Evolutionary conservation across 176 grass and related monocot genomes (phyloP).

Genomic region (Tillandsia leiboldiana): DNA sequence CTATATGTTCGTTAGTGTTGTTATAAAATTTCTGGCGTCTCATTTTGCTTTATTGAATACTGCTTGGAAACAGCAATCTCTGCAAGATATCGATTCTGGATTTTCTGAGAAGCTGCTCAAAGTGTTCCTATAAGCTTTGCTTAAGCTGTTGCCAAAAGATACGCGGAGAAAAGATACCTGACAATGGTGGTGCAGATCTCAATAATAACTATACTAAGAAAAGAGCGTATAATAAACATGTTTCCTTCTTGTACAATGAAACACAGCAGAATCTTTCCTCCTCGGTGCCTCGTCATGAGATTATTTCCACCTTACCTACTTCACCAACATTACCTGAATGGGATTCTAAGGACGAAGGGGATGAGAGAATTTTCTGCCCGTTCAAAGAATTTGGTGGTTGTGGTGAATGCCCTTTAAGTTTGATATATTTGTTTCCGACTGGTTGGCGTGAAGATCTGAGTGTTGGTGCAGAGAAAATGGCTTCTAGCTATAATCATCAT

Average conservation of each 20-base stretch:
- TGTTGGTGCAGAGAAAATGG: slow-evolving; percentile 38
- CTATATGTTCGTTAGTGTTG: too few species aligned
- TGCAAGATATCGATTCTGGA: slow-evolving; percentile 41
- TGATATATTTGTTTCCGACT: slow-evolving; percentile 45
- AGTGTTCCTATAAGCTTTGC: slow-evolving; percentile 75
- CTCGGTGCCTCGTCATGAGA: slow-evolving; percentile 13
- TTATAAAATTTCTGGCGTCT: background rate
- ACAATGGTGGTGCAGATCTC: slow-evolving; percentile 8
- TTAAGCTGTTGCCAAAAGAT: slow-evolving; percentile 76
- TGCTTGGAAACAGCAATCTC: slow-evolving; percentile 56
- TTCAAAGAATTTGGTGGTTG: slow-evolving; percentile 84
- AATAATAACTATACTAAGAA: background rate
- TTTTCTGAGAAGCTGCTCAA: slow-evolving; percentile 67
- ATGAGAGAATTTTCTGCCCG: slow-evolving; percentile 62
- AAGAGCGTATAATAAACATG: slow-evolving; percentile 4
- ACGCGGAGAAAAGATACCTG: slow-evolving; percentile 31
- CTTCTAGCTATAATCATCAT: slow-evolving; percentile 34
- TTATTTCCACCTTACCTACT: slow-evolving; percentile 5
- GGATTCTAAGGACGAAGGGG: slow-evolving; percentile 37
- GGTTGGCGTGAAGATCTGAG: slow-evolving; percentile 41
- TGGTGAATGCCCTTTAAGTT: slow-evolving; percentile 44
- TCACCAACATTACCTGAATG: slow-evolving; percentile 34
- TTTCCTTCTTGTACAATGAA: background rate
- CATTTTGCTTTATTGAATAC: background rate
- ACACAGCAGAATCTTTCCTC: slow-evolving; percentile 3